Evolutionary conservation across 2,329 filamentous ascomycete species (phyloP).

Genomic region (Magnaporthiopsis incrustans): DNA sequence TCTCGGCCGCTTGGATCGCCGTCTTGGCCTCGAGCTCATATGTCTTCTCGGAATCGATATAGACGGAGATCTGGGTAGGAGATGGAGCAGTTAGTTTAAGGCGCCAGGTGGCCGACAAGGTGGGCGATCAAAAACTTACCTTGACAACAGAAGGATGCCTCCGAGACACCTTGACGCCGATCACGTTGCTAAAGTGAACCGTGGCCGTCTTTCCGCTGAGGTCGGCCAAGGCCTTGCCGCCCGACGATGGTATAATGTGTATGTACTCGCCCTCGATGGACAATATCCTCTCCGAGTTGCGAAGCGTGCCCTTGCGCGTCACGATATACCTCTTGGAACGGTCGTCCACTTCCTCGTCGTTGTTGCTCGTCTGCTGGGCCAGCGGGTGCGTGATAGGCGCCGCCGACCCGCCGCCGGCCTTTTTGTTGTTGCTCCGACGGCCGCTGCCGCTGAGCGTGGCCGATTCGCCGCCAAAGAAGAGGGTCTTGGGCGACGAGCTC

Average conservation of each 20-base stretch:
- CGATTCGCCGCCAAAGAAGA: conserved; percentile 25
- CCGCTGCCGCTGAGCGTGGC: conserved; percentile 4
- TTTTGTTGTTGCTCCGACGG: conserved; percentile 5
- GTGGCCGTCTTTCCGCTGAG: conserved; percentile 65
- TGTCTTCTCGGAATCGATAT: conserved; percentile 68
- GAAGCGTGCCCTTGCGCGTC: conserved; percentile 75
- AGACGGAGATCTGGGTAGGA: conserved; percentile 59
- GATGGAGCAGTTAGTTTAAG: conserved; percentile 7
- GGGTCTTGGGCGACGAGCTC: conserved; percentile 60
- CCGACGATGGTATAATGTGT: conserved; percentile 68
- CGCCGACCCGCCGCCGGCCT: background rate
- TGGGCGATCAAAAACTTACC: conserved; percentile 30
- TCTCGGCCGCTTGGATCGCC: conserved; percentile 65
- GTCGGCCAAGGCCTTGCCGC: conserved; percentile 57
- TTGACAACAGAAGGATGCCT: conserved; percentile 77
- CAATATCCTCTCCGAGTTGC: conserved; percentile 66
- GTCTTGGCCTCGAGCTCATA: conserved; percentile 80
- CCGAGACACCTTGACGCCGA: conserved; percentile 73
- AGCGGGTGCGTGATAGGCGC: conserved; percentile 45
- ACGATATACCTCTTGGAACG: conserved; percentile 73
- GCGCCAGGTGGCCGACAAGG: background rate
- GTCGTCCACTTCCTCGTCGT: conserved; percentile 47
- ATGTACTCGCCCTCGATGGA: conserved; percentile 82
- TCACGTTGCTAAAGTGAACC: conserved; percentile 73
- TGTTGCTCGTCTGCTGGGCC: conserved; percentile 53